Percentiles rank a stretch among this genome's conserved stretches.
phyloP scores from a whole-genome alignment of 2,329 filamentous ascomycete genomes.

The Elsinoe australis region DNA sequence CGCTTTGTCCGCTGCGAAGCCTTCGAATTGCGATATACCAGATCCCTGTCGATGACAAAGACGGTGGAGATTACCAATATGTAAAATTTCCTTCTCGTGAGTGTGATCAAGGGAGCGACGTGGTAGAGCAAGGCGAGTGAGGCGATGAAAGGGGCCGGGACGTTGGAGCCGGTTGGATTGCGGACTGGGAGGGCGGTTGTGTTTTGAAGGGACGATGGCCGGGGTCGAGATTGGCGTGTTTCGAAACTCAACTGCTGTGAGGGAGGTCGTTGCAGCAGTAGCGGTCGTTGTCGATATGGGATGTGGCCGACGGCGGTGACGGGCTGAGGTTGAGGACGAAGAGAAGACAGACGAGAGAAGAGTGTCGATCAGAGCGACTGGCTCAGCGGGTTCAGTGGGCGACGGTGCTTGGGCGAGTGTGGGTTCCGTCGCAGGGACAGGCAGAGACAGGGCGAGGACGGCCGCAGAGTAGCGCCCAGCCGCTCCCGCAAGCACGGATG shows the following conservation, averaged over 20 bases:
- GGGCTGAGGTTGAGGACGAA: slow-evolving; percentile 10
- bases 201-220: slow-evolving; percentile 3
- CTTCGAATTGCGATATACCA: neutral
- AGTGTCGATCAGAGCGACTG: slow-evolving; percentile 4
- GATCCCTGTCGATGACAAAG: slow-evolving; percentile 5
- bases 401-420: too few species aligned
- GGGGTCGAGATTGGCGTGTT: slow-evolving; percentile 16
- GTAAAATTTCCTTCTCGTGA: neutral
- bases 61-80: slow-evolving; percentile 6
- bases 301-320: slow-evolving; percentile 5
- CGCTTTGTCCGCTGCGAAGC: slow-evolving; percentile 7
- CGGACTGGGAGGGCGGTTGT: slow-evolving; percentile 4
- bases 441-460: slow-evolving; percentile 4
- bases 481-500: slow-evolving; percentile 3
- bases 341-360: slow-evolving; percentile 14
- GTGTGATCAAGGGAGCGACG: slow-evolving; percentile 7
- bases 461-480: neutral
- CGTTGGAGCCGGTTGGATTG: slow-evolving; percentile 6
- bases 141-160: slow-evolving; percentile 14
- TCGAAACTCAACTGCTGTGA: slow-evolving; percentile 16
- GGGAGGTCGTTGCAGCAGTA: neutral
- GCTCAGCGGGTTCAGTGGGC: too few species aligned
- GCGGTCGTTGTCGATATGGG: slow-evolving; percentile 16
- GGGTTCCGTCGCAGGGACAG: too few species aligned
- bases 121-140: neutral